Base-by-base conservation (phyloP, 2,329 filamentous ascomycete species). In the Paracoccidioides lutzii region DNA sequence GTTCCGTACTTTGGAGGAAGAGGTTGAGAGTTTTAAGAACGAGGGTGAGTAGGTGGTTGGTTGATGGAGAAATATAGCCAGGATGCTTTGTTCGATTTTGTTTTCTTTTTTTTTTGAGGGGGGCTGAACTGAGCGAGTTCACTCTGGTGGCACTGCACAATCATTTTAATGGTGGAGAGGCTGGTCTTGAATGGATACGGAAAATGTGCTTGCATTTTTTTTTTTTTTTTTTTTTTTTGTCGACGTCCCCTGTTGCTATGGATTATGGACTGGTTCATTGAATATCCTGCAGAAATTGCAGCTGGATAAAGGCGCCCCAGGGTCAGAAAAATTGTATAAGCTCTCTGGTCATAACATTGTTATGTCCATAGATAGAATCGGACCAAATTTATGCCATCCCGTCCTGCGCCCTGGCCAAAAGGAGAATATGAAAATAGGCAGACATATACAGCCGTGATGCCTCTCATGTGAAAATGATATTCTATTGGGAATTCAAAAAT, bases 11-110 rank as follows among this genome's bases (percentile, higher is more conserved):
- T 46, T 60, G 54, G 57, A 60, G 33, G 54, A 37, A 14, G 52
- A 59, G 33, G 57, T 59, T 44, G 54, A 54, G 37, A 46, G 54
- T 28, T 50, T 55, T 41, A 42, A 53, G 38, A 52, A 50, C 38
- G 55, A 54, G 43, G 54, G 55, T 30, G 55, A 59, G 49, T 59
- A 52, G 49, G 49, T 43, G 46, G 42, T 33, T 15, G 28, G 32
- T n/a, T 15, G 28, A 14, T n/a, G 22, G 12, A 28, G 10, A 43
- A n/a, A 42, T 10, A 42, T 15, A 28, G 10, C 14, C 22, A n/a
- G 14, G 46, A 38, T 38, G 32, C 12, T 38, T 22, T 22, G 37
- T 38, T 38, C 22, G 37, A 38, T 38, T 3, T 38, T 7, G 37
- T 38, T 8, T 38, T 38, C 37, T n/a, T 48, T 48, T 32, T 48